Conservation (phyloP, 805 yeast species). For the Candida multigemmis region DNA sequence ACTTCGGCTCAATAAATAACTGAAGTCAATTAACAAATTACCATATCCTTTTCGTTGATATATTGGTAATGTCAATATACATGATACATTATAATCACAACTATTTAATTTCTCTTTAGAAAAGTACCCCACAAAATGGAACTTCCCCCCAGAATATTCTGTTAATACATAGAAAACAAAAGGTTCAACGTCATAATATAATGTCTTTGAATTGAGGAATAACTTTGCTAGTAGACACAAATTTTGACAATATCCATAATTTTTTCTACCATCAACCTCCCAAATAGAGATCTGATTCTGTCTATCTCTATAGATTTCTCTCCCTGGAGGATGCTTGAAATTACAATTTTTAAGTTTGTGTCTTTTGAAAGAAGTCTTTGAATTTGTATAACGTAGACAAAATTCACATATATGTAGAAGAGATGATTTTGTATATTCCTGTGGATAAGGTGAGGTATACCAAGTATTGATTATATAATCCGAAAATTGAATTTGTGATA, state of each 20-base stretch:
- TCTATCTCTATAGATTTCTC: slow-evolving; percentile 31
- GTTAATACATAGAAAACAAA: slow-evolving; percentile 82
- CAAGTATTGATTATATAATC: slow-evolving; percentile 76
- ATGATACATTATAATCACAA: slow-evolving; percentile 76
- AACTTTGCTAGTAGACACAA: slow-evolving; percentile 83
- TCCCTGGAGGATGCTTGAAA: slow-evolving; percentile 54
- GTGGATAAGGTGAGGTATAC: slow-evolving; percentile 92
- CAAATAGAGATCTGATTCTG: slow-evolving; percentile 22
- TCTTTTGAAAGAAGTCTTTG: slow-evolving; percentile 56
- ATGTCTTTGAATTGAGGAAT: slow-evolving; percentile 82
- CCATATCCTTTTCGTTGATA: slow-evolving; percentile 89
- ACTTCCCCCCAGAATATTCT: slow-evolving; percentile 45
- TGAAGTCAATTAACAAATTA: slow-evolving; percentile 77
- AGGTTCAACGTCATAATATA: slow-evolving; percentile 94
- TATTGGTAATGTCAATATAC: slow-evolving; percentile 83
- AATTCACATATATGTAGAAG: slow-evolving; percentile 72
- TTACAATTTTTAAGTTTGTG: slow-evolving; percentile 69
- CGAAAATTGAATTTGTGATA: slow-evolving; percentile 52
- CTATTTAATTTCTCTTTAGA: slow-evolving; percentile 77
- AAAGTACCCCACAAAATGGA: slow-evolving; percentile 89
- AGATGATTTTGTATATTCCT: slow-evolving; percentile 57
- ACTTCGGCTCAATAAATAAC: slow-evolving; percentile 66
- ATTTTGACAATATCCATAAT: slow-evolving; percentile 78
- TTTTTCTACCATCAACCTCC: slow-evolving; percentile 73
- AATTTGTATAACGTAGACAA: slow-evolving; percentile 72